Percentiles rank a stretch among this genome's conserved stretches.
Conservation (phyloP, 495 filamentous ascomycete genomes). For the Penicillium mononematosum region DNA sequence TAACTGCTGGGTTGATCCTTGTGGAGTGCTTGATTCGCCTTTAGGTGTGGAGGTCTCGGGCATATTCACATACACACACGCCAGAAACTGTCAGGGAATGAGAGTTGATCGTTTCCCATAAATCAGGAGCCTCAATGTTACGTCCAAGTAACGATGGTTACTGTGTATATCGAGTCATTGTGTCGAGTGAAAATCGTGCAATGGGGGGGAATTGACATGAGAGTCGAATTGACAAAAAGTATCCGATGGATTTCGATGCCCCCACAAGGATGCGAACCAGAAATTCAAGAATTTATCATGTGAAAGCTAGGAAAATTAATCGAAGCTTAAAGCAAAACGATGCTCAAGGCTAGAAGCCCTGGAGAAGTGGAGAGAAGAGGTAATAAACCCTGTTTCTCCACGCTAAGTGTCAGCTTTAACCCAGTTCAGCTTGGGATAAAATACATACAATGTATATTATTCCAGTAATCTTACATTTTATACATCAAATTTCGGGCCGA, state of each 20-base stretch:
- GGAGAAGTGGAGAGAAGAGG: not conserved
- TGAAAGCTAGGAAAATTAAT: not conserved
- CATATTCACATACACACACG: slow-evolving; percentile 26
- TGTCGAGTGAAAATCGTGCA: not conserved
- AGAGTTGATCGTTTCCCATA: not conserved
- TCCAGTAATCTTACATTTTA: too few relatives aligned
- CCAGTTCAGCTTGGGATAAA: too few relatives aligned
- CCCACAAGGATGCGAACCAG: not conserved
- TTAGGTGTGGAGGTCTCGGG: slow-evolving; percentile 32
- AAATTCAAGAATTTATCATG: not conserved
- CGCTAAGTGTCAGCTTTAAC: not conserved
- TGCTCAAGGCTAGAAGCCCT: not conserved
- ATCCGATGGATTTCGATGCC: not conserved
- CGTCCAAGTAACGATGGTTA: slow-evolving; percentile 11
- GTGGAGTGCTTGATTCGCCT: slow-evolving; percentile 28
- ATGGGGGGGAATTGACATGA: not conserved
- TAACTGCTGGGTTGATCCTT: slow-evolving; percentile 32
- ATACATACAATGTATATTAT: too few relatives aligned
- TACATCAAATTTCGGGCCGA: too few relatives aligned
- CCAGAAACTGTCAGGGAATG: slow-evolving; percentile 1
- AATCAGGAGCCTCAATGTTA: slow-evolving; percentile 1
- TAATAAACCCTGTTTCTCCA: not conserved
- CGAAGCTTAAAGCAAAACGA: not conserved
- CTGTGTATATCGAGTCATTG: slow-evolving; percentile 12
- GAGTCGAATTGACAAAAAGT: not conserved